These are phyloP conservation scores for Eutypa lata DNA, from an alignment of 2,329 filamentous ascomycete genomes.

Conservation along the genomic window DNA sequence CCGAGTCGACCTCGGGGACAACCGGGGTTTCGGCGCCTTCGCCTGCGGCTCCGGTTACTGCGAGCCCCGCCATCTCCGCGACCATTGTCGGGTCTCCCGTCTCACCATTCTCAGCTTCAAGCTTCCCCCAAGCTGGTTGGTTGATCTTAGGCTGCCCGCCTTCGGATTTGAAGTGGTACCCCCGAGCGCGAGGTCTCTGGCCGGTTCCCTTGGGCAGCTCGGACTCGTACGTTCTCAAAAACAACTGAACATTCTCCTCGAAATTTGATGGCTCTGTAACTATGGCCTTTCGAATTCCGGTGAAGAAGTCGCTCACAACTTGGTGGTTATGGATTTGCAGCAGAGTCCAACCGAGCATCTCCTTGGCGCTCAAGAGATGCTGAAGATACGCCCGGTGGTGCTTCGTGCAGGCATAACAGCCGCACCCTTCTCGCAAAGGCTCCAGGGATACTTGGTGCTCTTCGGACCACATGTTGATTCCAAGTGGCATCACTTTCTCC, in stretches of 20 bases:
- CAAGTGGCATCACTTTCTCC: slow-evolving; percentile 50
- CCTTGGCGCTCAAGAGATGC: slow-evolving; percentile 83
- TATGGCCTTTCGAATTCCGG: slow-evolving; percentile 64
- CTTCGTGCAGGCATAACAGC: slow-evolving; percentile 77
- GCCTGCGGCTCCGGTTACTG: slow-evolving; percentile 22
- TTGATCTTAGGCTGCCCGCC: slow-evolving; percentile 67
- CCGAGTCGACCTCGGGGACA: slow-evolving; percentile 43
- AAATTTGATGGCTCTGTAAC: slow-evolving; percentile 58
- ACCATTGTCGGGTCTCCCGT: slow-evolving; percentile 36
- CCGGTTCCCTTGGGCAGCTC: slow-evolving; percentile 73
- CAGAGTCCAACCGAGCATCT: slow-evolving; percentile 95
- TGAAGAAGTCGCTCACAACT: slow-evolving; percentile 70
- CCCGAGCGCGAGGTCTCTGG: slow-evolving; percentile 72
- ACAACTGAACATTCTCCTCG: slow-evolving; percentile 42
- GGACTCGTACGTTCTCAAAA: slow-evolving; percentile 59
- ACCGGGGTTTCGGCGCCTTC: slow-evolving; percentile 47
- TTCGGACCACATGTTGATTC: slow-evolving; percentile 72
- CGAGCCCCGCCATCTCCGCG: slow-evolving; percentile 42
- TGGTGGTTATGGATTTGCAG: slow-evolving; percentile 90
- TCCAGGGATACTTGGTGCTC: slow-evolving; percentile 58
- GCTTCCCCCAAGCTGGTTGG: slow-evolving; percentile 61
- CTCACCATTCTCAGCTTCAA: slow-evolving; percentile 28
- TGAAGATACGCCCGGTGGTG: slow-evolving; percentile 87
- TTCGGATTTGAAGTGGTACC: slow-evolving; percentile 76
- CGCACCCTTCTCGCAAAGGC: slow-evolving; percentile 63